A percentile compares a stretch with the other conserved stretches of the same genome.
Conservation (phyloP, 176 grass and related monocot genomes). For the Avena eriantha region DNA sequence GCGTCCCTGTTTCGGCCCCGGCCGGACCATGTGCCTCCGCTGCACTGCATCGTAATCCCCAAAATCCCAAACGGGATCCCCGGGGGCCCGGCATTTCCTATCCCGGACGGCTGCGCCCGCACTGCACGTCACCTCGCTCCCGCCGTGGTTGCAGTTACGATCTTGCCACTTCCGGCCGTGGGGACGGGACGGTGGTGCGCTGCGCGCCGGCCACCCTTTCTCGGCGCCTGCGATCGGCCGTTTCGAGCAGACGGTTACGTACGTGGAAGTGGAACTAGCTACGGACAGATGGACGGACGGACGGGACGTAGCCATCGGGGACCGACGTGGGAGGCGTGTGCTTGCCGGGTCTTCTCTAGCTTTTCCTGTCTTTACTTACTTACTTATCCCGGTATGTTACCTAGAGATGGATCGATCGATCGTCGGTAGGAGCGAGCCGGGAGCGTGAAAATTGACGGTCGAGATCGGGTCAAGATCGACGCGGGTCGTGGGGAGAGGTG, state of each 20-base stretch:
- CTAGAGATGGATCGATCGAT: neutral
- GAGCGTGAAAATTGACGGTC: no score
- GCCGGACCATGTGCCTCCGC: neutral
- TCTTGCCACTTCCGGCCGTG: constrained; percentile 26
- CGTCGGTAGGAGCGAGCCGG: no score
- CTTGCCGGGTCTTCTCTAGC: neutral
- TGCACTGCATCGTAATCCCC: neutral
- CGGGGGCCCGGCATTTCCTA: neutral
- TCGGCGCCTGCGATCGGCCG: neutral
- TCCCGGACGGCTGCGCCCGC: neutral
- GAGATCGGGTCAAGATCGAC: neutral
- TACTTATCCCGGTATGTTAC: neutral
- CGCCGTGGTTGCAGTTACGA: constrained; percentile 27
- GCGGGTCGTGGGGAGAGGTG: neutral
- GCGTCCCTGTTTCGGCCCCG: neutral
- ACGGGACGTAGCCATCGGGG: neutral
- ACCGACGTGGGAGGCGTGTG: neutral
- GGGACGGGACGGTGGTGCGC: constrained; percentile 14
- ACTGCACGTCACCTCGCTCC: constrained; percentile 18
- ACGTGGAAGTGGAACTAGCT: neutral
- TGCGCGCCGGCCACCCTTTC: neutral
- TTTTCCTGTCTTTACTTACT: neutral
- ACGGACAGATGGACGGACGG: neutral
- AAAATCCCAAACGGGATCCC: neutral
- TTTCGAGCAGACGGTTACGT: neutral